Conservation (phyloP, 1,284 basidiomycete genomes). For the Rhodotorula sp. region DNA sequence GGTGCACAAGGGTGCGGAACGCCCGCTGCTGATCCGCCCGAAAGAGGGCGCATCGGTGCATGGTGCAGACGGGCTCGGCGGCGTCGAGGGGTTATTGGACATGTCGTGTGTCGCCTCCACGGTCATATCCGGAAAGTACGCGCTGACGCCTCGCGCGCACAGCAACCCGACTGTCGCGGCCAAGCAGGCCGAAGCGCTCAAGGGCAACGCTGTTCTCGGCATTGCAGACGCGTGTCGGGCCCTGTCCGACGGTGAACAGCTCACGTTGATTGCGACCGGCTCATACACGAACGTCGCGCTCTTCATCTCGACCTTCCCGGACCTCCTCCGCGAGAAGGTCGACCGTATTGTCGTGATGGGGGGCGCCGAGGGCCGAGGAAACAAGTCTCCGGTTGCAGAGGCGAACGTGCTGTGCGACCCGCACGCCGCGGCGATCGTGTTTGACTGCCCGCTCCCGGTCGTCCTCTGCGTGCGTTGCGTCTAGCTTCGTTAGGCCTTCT, state of each 20-base stretch:
- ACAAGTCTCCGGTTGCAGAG: constrained; percentile 59
- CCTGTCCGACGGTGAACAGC: constrained; percentile 53
- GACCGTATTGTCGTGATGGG: constrained; percentile 84
- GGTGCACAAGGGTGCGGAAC: constrained; percentile 67
- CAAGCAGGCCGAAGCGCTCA: constrained; percentile 41
- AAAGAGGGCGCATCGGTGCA: constrained; percentile 59
- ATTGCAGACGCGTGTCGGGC: constrained; percentile 59
- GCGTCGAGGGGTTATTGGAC: constrained; percentile 68
- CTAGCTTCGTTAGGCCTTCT: too few species aligned
- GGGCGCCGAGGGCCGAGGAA: constrained; percentile 73
- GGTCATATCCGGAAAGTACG: too few species aligned
- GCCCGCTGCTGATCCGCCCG: constrained; percentile 59
- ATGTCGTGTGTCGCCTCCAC: background rate
- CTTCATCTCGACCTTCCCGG: constrained; percentile 69
- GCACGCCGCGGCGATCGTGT: constrained; percentile 64
- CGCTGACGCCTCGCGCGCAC: background rate
- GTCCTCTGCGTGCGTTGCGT: constrained; percentile 62
- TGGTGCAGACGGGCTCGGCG: constrained; percentile 73
- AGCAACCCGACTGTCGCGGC: constrained; percentile 20
- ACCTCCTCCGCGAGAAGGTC: constrained; percentile 64
- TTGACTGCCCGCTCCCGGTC: constrained; percentile 55
- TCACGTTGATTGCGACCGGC: constrained; percentile 70
- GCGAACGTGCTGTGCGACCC: constrained; percentile 79
- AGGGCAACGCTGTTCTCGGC: constrained; percentile 62
- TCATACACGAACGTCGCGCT: constrained; percentile 81